Conservation (phyloP, 768 basidiomycete genomes). For the Pleurotus platypus region DNA sequence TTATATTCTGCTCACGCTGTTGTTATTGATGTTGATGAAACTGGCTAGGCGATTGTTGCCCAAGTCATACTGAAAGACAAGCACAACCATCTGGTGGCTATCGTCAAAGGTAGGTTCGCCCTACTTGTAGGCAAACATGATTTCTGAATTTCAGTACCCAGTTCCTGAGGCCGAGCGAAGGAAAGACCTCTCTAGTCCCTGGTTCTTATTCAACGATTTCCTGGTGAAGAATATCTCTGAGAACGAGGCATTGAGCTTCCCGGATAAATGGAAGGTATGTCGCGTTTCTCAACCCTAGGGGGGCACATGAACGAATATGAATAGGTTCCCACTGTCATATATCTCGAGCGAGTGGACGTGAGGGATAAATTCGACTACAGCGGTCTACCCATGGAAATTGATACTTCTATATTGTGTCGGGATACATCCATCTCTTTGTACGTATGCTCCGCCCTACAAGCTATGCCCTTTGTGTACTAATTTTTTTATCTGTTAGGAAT, state of each 20-base stretch:
- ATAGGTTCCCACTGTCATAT: constrained; percentile 86
- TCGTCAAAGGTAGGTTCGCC: constrained; percentile 65
- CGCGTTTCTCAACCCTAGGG: not conserved
- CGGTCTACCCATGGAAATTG: constrained; percentile 60
- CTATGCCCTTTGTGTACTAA: not conserved
- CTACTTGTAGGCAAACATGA: not conserved
- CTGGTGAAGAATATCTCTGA: constrained; percentile 81
- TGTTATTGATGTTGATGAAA: not conserved
- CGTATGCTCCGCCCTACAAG: constrained; percentile 17
- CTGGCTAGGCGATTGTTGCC: constrained; percentile 68
- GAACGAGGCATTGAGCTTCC: constrained; percentile 84
- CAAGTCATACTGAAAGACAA: constrained; percentile 72
- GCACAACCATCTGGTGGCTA: constrained; percentile 81
- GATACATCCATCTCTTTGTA: constrained; percentile 90
- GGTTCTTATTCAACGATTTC: constrained; percentile 98
- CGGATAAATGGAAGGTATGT: constrained; percentile 87
- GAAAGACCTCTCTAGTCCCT: constrained; percentile 46
- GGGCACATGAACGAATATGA: constrained; percentile 14
- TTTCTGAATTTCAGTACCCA: constrained; percentile 20
- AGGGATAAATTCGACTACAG: constrained; percentile 57
- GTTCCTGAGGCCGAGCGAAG: constrained; percentile 66
- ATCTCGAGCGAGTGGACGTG: constrained; percentile 75
- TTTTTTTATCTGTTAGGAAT: constrained; percentile 43
- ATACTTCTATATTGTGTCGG: constrained; percentile 70
- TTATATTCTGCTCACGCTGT: constrained; percentile 1